Conservation (phyloP, 2,329 filamentous ascomycete species). For the Xylariaceae sp. region DNA sequence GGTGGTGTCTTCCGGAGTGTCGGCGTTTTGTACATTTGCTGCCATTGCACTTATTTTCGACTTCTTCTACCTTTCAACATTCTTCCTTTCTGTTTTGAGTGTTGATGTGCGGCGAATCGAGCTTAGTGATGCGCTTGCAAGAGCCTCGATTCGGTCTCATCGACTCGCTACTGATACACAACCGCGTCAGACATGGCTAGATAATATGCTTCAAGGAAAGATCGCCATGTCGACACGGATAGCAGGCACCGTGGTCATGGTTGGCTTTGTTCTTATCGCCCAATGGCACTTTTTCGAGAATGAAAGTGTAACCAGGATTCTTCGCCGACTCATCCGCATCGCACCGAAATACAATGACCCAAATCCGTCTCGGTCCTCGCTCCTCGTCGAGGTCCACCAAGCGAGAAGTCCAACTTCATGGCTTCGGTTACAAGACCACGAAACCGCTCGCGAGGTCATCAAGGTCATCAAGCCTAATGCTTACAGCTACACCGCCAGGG, state of each 20-base stretch:
- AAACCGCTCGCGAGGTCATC: constrained; percentile 78
- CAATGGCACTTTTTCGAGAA: constrained; percentile 80
- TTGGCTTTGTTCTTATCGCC: constrained; percentile 73
- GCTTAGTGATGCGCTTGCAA: constrained; percentile 73
- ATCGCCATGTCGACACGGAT: constrained; percentile 74
- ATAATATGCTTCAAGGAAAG: constrained; percentile 67
- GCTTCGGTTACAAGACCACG: constrained; percentile 78
- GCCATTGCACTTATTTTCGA: constrained; percentile 78
- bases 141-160: constrained; percentile 52
- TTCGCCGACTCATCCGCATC: constrained; percentile 43
- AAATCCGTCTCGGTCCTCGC: constrained; percentile 42
- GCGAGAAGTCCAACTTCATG: constrained; percentile 78
- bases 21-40: constrained; percentile 77
- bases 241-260: constrained; percentile 74
- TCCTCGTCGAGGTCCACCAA: constrained; percentile 70
- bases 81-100: constrained; percentile 79
- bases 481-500: constrained; percentile 73
- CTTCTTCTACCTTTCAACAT: constrained; percentile 78
- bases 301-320: constrained; percentile 50
- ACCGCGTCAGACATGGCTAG: constrained; percentile 60
- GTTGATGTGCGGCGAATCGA: constrained; percentile 80
- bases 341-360: constrained; percentile 38
- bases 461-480: constrained; percentile 74
- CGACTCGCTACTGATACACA: constrained; percentile 32
- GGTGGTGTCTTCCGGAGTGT: constrained; percentile 71